Percentiles rank a stretch among this genome's conserved stretches.
phyloP scores from a whole-genome alignment of 2,329 filamentous ascomycete genomes.

The Escovopsis sp. region DNA sequence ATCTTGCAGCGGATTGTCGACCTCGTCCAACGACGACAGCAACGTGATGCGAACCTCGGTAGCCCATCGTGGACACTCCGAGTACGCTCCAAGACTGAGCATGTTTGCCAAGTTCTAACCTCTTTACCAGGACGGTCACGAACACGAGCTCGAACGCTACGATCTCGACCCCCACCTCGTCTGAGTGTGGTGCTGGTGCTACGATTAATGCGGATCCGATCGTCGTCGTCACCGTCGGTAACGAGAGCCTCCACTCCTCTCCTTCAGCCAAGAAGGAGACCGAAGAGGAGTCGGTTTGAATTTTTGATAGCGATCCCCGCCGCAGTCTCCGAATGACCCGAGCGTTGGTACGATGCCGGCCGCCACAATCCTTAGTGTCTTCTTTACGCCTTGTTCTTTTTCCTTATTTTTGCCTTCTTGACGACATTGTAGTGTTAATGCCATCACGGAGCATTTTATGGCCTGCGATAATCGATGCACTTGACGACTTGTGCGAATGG shows the following conservation, averaged over 20 bases:
- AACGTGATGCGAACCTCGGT: constrained; percentile 16
- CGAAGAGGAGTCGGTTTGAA: constrained; percentile 13
- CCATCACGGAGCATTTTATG: constrained; percentile 22
- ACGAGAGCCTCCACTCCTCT: constrained; percentile 33
- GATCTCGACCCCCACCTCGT: constrained; percentile 26
- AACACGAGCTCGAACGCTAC: constrained; percentile 27
- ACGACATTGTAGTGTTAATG: constrained; percentile 13
- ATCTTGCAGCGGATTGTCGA: constrained; percentile 12
- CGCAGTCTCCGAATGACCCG: constrained; percentile 3
- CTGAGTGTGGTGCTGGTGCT: constrained; percentile 37
- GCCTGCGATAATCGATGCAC: constrained; percentile 20
- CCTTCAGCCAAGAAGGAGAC: constrained; percentile 29
- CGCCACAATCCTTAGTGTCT: constrained; percentile 7
- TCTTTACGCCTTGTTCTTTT: constrained; percentile 2
- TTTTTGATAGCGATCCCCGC: constrained; percentile 6
- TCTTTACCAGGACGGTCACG: constrained; percentile 19
- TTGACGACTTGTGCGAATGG: constrained; percentile 16
- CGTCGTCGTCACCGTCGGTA: constrained; percentile 20
- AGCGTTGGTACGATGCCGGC: constrained; percentile 5
- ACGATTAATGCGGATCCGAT: constrained; percentile 39
- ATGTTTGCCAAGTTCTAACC: constrained; percentile 19
- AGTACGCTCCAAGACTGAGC: constrained; percentile 19
- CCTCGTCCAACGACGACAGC: constrained; percentile 16
- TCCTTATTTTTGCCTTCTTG: constrained; percentile 7
- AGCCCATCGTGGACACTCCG: constrained; percentile 19